Conservation (phyloP, 176 grass and related monocot genomes). For the Melocanna baccifera region DNA sequence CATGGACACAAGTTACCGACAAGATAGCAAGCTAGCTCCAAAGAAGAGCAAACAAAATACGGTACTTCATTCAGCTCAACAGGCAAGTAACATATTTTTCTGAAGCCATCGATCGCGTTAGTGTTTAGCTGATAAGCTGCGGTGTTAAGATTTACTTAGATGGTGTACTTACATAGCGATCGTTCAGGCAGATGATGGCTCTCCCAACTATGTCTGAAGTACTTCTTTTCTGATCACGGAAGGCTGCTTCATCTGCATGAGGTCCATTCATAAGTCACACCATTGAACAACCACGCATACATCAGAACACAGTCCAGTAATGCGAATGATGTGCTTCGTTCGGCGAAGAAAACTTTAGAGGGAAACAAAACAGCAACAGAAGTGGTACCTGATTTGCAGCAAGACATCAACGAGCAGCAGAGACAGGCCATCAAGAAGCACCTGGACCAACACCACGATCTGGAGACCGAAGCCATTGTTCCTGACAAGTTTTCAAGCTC, state of each 20-base stretch:
- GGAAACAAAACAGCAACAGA: neutral
- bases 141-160: neutral
- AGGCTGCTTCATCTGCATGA: conserved; percentile 6
- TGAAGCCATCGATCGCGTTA: neutral
- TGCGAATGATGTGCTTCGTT: neutral
- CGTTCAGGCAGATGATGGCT: conserved; percentile 49
- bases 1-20: neutral
- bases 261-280: neutral
- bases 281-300: neutral
- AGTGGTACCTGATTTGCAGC: neutral
- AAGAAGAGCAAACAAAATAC: neutral
- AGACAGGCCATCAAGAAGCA: neutral
- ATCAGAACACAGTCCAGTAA: neutral
- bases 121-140: neutral
- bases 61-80: neutral
- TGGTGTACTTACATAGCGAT: conserved; percentile 37
- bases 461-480: neutral
- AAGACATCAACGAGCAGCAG: neutral
- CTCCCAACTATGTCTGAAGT: conserved; percentile 26
- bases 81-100: neutral
- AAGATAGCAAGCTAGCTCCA: neutral
- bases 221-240: conserved; percentile 13
- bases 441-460: neutral
- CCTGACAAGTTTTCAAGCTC: neutral
- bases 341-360: too few relatives aligned